phyloP scores from a whole-genome alignment of 129 eudicot genomes.

The Dittrichia graveolens region DNA sequence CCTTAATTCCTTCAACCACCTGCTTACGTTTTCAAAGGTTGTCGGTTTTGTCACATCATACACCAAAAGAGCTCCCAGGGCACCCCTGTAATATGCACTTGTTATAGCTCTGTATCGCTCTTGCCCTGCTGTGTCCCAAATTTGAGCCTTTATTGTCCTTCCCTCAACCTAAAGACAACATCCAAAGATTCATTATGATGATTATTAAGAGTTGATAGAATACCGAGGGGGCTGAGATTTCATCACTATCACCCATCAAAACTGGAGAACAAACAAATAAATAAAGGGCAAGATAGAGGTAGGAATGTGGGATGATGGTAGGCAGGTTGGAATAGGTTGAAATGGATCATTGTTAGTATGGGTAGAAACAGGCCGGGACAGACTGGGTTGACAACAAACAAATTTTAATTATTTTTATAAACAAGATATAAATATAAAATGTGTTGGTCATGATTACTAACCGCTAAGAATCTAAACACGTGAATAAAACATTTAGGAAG shows the following conservation, averaged over 20 bases:
- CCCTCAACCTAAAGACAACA: slow-evolving; percentile 73
- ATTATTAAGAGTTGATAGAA: slow-evolving; percentile 16
- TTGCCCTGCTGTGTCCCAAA: slow-evolving; percentile 99
- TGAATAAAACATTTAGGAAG: too few relatives aligned
- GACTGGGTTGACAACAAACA: too few relatives aligned
- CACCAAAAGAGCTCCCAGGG: slow-evolving; percentile 88
- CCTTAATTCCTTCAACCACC: slow-evolving; percentile 94
- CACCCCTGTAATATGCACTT: slow-evolving; percentile 96
- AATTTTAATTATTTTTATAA: too few relatives aligned
- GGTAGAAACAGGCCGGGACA: too few relatives aligned
- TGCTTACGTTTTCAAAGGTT: slow-evolving; percentile 84
- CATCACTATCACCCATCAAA: background rate
- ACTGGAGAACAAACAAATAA: slow-evolving; percentile 8
- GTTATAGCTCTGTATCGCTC: slow-evolving; percentile 93
- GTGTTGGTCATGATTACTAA: too few relatives aligned
- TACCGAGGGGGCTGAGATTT: background rate
- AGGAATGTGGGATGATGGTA: background rate
- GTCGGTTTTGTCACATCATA: slow-evolving; percentile 91
- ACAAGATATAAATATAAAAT: too few relatives aligned
- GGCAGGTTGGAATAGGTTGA: too few relatives aligned
- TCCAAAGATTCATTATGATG: background rate
- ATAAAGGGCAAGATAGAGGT: slow-evolving; percentile 2
- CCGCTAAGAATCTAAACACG: too few relatives aligned
- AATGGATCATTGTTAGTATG: too few relatives aligned
- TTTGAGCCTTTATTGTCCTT: slow-evolving; percentile 92